Percentiles rank a stretch among this genome's conserved stretches.
phyloP scores from a whole-genome alignment of 331 rosid genomes.

The Erythrophleum ivorense region DNA sequence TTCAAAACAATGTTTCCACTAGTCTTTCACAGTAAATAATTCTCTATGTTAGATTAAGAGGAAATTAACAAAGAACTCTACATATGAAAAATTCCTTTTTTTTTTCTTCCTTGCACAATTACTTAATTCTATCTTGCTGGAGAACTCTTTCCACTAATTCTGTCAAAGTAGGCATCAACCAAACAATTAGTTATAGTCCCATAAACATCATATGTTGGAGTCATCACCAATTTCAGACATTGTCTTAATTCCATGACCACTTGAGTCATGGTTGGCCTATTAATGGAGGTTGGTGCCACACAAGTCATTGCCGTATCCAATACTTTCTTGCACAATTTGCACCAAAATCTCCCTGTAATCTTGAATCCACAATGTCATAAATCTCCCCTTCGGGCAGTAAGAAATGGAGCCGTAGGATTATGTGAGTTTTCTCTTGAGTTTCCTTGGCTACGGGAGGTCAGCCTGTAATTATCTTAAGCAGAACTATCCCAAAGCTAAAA shows the following conservation, averaged over 20 bases:
- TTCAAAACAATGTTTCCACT: too few species aligned
- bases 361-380: slow-evolving; percentile 39
- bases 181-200: too few species aligned
- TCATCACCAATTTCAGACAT: not conserved
- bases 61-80: too few species aligned
- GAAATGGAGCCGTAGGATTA: slow-evolving; percentile 36
- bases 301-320: slow-evolving; percentile 48
- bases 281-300: slow-evolving; percentile 9
- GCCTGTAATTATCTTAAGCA: slow-evolving; percentile 48
- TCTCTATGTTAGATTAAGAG: too few species aligned
- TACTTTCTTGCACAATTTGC: slow-evolving; percentile 28
- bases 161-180: too few species aligned
- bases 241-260: not conserved
- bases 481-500: slow-evolving; percentile 51
- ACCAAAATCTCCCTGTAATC: slow-evolving; percentile 4
- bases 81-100: too few species aligned
- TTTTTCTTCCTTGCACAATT: too few species aligned
- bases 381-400: slow-evolving; percentile 36
- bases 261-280: not conserved
- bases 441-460: slow-evolving; percentile 26
- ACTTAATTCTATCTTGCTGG: too few species aligned
- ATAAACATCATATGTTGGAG: not conserved
- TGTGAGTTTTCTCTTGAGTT: slow-evolving; percentile 33
- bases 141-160: too few species aligned
- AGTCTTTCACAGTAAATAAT: too few species aligned